Base-by-base conservation (phyloP, 345 rosid genomes). In the Melaleuca quinquenervia region DNA sequence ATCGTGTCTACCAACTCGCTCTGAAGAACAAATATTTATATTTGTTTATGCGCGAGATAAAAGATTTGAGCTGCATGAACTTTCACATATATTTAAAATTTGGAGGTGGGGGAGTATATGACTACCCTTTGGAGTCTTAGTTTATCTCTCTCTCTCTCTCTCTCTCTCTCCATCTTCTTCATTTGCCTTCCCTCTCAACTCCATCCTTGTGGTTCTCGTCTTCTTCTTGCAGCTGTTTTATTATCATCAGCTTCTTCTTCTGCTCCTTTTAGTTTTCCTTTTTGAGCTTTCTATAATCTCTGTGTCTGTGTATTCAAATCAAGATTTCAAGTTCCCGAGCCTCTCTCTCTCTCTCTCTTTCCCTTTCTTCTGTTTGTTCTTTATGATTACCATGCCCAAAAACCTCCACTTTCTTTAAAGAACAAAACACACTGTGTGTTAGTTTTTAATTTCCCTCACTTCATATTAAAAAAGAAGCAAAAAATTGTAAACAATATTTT, bases 381-480 rank as follows among this genome's bases (percentile, higher is more conserved):
- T 26, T 80, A 64, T 64, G 76, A 64, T 64, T 64, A 64, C 76
- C 32, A 45, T 18, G 45, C 76, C 45, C 45, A 22, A 64, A 64
- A 64, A 32, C 76, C 76, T 64, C 78, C 78, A 32, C 87, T 24
- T 41, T 45, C 83, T 85, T 52, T 48, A 36, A 32, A 27, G 27
- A 50, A 51, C 49, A 74, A 50, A 36, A 15, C 36, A 14, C 60
- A 83, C 83, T 85, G 50, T 70, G 26, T 75, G 83, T 32, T 11
- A 21, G 82, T 75, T 41, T 64, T 85, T 82, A 74, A 64, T 64
- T 64, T 64, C 78, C 24, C 78, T 64, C 78, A 64, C 78, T 64
- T 64, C 3, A 36, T 24, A 64, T 32, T 16, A 85, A 83, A 82
- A 90, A 85, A 82, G 76, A 88, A 87, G 88, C 14, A 52, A 20